Evolutionary conservation across 1,139 yeast species (phyloP).

Genomic region (Zygosaccharomyces pseudobailii): DNA sequence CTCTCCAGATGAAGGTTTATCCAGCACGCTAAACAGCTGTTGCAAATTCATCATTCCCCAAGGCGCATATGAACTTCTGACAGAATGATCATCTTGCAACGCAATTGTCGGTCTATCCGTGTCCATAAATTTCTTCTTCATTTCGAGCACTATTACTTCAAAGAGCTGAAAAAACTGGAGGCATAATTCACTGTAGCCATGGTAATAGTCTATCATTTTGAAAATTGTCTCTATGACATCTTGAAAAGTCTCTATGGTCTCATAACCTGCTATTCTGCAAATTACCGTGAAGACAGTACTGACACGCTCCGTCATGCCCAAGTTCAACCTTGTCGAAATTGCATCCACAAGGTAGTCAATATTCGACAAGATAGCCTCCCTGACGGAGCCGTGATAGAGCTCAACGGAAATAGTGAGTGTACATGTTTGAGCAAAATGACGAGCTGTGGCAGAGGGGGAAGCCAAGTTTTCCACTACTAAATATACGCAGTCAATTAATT

Average conservation of each 20-base stretch:
- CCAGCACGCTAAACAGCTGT: conserved; percentile 19
- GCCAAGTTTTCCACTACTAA: conserved; percentile 54
- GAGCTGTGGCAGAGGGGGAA: conserved; percentile 40
- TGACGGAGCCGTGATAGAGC: conserved; percentile 56
- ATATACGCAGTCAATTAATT: conserved; percentile 51
- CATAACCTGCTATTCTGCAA: conserved; percentile 63
- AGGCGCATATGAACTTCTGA: conserved; percentile 17
- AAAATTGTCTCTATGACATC: conserved; percentile 75
- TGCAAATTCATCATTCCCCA: conserved; percentile 25
- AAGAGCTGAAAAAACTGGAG: conserved; percentile 74
- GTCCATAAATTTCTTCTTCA: conserved; percentile 35
- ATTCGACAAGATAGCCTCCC: conserved; percentile 55
- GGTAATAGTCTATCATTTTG: conserved; percentile 72
- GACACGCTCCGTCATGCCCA: conserved; percentile 69
- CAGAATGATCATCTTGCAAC: conserved; percentile 10
- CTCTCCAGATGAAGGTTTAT: conserved; percentile 8
- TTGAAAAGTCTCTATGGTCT: conserved; percentile 58
- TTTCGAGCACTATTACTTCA: conserved; percentile 55
- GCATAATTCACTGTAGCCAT: conserved; percentile 69
- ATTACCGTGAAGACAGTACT: conserved; percentile 66
- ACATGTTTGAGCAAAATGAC: conserved; percentile 46
- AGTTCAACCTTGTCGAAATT: conserved; percentile 60
- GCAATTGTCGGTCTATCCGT: conserved; percentile 17
- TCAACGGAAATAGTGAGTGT: conserved; percentile 45
- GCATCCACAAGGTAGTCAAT: conserved; percentile 79